Evolutionary conservation across 176 grass and related monocot genomes (phyloP), one percentile per base, ranked within the genome.

Genomic region (Dactylis glomerata): DNA sequence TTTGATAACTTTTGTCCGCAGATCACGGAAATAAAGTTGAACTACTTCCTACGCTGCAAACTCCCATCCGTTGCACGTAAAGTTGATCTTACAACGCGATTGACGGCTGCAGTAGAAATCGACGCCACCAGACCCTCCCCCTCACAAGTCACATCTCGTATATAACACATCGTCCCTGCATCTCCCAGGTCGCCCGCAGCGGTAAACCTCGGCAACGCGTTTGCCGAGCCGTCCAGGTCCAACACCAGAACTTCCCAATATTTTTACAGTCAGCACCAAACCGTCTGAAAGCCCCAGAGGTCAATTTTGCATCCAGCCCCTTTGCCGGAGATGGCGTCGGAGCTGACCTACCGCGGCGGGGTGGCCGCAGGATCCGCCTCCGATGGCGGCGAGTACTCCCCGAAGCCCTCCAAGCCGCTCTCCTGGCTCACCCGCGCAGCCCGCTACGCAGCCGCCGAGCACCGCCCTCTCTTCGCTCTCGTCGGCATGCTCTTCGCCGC

Each of bases 331-430:
- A 97, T 97, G 94, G 92, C 94, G 38, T 97, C 94, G 58, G 94
- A 97, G 90, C 92, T 97, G 26, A 94, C 87, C 16, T 92, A 85
- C 85, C 94, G 94, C 69, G 90, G 91, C 40, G 89, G 91, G 77
- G 40, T 68, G 78, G 16, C 44, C 68, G 24, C 68, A 4, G 81
- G 83, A 42, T 26, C 85, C 75, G 76, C 76, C 46, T 77, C 73
- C 52, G 55, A 79, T 66, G 76, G 75, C 36, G 73, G 72, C 3
- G 91, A 66, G 5, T 93, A 93, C 81, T 84, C 89, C 10, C 87
- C 91, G 3, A 96, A 93, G 86, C 81, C 88, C 34, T 58, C 80
- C 17, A 96, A 96, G 84, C 82, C 65, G 73, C 51, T 89, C 47
- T 59, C 82, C 12, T 96, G 89, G 87, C 36, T 96, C 74, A 16